These are phyloP conservation scores for Reticulomyxa filosa DNA, from an alignment of 78 protist species.

Conservation along the genomic window DNA sequence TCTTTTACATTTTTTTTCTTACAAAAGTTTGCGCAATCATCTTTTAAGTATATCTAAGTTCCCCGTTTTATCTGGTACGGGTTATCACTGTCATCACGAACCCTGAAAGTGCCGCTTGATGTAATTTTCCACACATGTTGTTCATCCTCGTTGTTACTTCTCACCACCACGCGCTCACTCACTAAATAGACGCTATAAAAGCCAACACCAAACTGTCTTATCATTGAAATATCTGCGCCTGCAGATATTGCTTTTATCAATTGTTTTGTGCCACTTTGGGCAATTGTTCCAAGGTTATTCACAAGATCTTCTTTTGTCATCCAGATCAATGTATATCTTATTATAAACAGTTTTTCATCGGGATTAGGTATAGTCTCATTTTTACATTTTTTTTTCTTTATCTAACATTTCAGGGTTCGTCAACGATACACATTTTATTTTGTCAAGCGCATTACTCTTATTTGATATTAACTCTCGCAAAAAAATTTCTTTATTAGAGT, in stretches of 20 bases:
- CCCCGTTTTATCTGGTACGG: conserved; percentile 77
- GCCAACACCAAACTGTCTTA: conserved; percentile 99
- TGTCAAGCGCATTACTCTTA: conserved; percentile 77
- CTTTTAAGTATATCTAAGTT: conserved; percentile 86
- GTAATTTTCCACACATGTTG: conserved; percentile 91
- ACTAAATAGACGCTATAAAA: conserved; percentile 99
- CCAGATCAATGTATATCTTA: conserved; percentile 93
- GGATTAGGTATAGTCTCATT: conserved; percentile 76
- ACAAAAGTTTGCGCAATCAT: conserved; percentile 88
- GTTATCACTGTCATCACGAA: conserved; percentile 37
- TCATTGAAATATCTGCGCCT: conserved; percentile 91
- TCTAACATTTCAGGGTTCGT: conserved; percentile 72
- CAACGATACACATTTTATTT: conserved; percentile 80
- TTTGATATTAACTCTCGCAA: conserved; percentile 96
- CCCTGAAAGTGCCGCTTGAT: conserved; percentile 93
- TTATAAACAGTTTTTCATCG: conserved; percentile 61
- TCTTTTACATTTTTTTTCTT: conserved; percentile 84
- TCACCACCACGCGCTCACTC: conserved; percentile 85
- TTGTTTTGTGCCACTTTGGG: conserved; percentile 90
- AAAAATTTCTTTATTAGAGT: conserved; percentile 94
- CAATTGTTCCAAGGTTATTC: conserved; percentile 97
- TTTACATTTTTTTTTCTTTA: conserved; percentile 56
- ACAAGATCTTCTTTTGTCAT: conserved; percentile 98
- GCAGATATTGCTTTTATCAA: conserved; percentile 85
- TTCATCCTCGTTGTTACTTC: conserved; percentile 95